Evolutionary conservation across 805 yeast species (phyloP), one percentile per base, ranked within the genome.

Genomic region (Candida nonsorbophila): DNA sequence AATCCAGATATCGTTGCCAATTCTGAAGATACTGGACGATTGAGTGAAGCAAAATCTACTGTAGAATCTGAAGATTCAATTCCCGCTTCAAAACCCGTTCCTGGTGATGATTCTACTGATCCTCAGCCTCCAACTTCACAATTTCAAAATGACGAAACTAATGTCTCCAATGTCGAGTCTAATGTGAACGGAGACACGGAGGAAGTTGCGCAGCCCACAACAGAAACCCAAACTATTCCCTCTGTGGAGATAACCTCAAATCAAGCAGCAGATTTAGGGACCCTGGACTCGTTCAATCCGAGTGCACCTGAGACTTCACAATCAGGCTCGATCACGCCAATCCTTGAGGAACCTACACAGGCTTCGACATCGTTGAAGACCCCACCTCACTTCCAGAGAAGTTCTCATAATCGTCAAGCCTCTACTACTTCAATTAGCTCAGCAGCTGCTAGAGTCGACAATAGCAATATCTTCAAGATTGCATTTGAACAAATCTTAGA

Each of bases 401-500:
- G n/a, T n/a, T 11, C 18, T 14, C 45, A 39, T 23, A 29, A 27
- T 4, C 49, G 48, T 22, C 42, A 40, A 14, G 24, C 30, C 5
- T 47, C 52, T 7, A 25, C 28, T 2, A 17, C 29, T n/a, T 47
- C 52, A 5, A 21, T 41, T 3, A 21, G 25, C 15, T 34, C 47
- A 2, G 28, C 44, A 5, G 35, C 23, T 25, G 47, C 50, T 4
- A 41, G 44, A 4, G 52, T 50, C 7, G 55, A 50, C 29, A 49
- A 50, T 25, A 27, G 44, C 10, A 45, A 38, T 17, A 39, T 50
- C 7, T 53, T 82, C 41, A 73, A 69, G 39, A 67, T 68, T 30
- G 74, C 86, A 3, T 68, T 84, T 38, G 77, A 77, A 34, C 43
- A 60, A 10, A 76, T 84, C 38, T 51, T 72, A 22, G 63, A 51